These are phyloP conservation scores for Trichoderma harzianum DNA, from an alignment of 2,329 filamentous ascomycete species.

Conservation along the genomic window DNA sequence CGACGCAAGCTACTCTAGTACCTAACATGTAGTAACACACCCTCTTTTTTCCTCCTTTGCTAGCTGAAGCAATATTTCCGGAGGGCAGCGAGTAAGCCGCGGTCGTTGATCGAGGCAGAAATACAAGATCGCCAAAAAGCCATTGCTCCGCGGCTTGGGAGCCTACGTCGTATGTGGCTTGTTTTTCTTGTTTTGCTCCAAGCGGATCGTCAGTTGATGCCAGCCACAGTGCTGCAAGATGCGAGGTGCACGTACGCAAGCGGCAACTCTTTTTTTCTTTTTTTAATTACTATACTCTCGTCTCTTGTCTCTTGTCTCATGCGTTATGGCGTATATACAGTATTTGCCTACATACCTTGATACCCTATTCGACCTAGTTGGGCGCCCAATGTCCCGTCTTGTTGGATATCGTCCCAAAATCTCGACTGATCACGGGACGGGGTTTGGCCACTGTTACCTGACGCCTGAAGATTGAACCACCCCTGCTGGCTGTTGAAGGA, in stretches of 20 bases:
- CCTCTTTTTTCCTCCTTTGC: no score
- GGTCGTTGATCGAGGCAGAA: background rate
- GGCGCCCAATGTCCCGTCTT: background rate
- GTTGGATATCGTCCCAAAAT: background rate
- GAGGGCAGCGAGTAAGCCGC: background rate
- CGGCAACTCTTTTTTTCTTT: background rate
- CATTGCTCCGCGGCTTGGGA: background rate
- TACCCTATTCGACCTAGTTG: background rate
- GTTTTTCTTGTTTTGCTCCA: background rate
- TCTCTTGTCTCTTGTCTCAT: background rate
- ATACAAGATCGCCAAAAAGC: background rate
- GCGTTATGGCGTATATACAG: background rate
- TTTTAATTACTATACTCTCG: background rate
- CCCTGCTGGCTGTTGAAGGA: background rate
- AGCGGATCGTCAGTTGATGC: background rate
- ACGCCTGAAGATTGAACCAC: background rate
- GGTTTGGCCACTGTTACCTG: background rate
- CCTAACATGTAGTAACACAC: background rate
- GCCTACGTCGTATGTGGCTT: background rate
- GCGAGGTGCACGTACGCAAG: background rate
- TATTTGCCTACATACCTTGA: background rate
- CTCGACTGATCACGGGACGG: background rate
- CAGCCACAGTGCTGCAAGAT: background rate
- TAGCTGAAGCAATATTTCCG: background rate
- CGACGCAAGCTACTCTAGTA: background rate